Evolutionary conservation across 805 yeast genomes (phyloP).

Genomic region (Vanderwaltozyma polyspora): DNA sequence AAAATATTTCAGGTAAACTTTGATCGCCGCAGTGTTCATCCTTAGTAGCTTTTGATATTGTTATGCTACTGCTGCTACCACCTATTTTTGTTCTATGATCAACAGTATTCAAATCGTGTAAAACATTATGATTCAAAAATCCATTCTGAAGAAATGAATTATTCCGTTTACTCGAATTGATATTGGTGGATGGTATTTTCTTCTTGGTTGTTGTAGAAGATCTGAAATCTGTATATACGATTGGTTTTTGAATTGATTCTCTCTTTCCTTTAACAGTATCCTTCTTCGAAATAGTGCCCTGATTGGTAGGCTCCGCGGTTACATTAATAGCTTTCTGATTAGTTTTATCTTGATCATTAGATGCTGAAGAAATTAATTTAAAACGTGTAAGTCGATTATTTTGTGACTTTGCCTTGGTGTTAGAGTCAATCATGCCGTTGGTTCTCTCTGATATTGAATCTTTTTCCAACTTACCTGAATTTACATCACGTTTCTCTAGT

Average conservation of each 20-base stretch:
- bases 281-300: neutral
- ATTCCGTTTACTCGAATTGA: neutral
- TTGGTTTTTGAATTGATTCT: neutral
- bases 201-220: neutral
- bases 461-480: neutral
- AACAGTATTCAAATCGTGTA: slow-evolving; percentile 21
- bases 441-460: too few relatives aligned
- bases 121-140: slow-evolving; percentile 6
- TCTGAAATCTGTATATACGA: neutral
- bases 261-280: neutral
- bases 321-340: neutral
- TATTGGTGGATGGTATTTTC: neutral
- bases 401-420: slow-evolving; percentile 1
- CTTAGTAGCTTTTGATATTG: slow-evolving; percentile 4
- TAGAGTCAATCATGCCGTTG: neutral
- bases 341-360: neutral
- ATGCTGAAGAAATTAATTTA: too few relatives aligned
- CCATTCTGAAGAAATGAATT: neutral
- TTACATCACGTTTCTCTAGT: neutral
- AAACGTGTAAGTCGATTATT: slow-evolving; percentile 23
- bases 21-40: slow-evolving; percentile 8
- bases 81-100: slow-evolving; percentile 24
- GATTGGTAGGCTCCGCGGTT: too few relatives aligned
- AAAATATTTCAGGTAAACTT: slow-evolving; percentile 36
- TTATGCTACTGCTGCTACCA: slow-evolving; percentile 3